Percentiles rank a stretch among this genome's conserved stretches.
Evolutionary conservation across 1,139 yeast species (phyloP).

Genomic region (Saccharomyces hybrid): DNA sequence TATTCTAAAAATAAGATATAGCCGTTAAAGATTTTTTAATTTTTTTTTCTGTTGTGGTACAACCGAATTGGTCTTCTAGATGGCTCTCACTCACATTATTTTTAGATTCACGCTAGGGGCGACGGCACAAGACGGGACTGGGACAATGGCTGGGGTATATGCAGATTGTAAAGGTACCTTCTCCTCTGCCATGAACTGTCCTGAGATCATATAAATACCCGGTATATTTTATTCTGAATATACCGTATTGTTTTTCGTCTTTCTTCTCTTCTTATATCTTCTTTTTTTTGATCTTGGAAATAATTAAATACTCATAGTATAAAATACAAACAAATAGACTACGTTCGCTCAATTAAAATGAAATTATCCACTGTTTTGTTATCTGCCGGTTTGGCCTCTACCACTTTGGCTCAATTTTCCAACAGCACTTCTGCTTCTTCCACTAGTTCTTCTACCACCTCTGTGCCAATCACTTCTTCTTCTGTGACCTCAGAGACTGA

Average conservation of each 20-base stretch:
- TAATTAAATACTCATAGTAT: background rate
- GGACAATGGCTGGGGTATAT: too few relatives aligned
- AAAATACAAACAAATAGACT: background rate
- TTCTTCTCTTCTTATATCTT: background rate
- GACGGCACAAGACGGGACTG: too few relatives aligned
- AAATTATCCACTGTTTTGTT: conserved; percentile 8
- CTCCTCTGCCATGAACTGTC: too few relatives aligned
- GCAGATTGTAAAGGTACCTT: too few relatives aligned
- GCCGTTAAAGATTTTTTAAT: background rate
- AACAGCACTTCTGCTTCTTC: conserved; percentile 3
- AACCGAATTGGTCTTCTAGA: background rate
- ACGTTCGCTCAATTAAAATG: conserved; percentile 6
- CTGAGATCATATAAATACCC: too few relatives aligned
- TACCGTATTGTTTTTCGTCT: too few relatives aligned
- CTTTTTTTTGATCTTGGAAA: background rate
- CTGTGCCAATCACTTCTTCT: too few relatives aligned
- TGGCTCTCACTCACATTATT: background rate
- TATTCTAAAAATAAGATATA: background rate
- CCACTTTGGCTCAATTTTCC: conserved; percentile 8
- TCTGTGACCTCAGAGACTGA: too few relatives aligned
- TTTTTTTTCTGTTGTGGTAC: background rate
- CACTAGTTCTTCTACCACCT: background rate
- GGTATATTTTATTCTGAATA: too few relatives aligned
- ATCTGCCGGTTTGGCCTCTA: conserved; percentile 7
- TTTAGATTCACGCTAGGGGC: background rate